Percentiles rank a stretch among this genome's conserved stretches.
phyloP scores from a whole-genome alignment of 768 basidiomycete species.

The Amanita muscaria region DNA sequence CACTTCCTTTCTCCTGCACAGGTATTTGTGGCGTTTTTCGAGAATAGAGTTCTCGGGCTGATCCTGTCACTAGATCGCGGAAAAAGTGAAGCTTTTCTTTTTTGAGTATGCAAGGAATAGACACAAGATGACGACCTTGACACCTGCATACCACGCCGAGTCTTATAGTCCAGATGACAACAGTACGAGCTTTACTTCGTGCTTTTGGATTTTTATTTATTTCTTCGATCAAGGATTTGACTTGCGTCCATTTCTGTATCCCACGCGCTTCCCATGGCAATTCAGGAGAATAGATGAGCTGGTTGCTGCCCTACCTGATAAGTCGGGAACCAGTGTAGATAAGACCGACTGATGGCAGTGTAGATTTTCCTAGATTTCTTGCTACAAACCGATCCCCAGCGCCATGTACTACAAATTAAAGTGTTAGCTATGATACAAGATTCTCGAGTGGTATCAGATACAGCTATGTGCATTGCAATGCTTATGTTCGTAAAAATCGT shows the following conservation, averaged over 20 bases:
- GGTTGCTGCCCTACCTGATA: conserved; percentile 68
- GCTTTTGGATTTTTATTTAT: conserved; percentile 10
- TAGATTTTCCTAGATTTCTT: no score
- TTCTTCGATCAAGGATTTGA: conserved; percentile 64
- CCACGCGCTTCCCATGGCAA: conserved; percentile 92
- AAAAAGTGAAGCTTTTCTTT: conserved; percentile 96
- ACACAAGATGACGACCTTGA: conserved; percentile 98
- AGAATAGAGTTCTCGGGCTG: no score
- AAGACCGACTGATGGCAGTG: conserved; percentile 24
- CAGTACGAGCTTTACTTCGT: conserved; percentile 39
- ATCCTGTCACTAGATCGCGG: conserved; percentile 65
- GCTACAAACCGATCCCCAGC: no score
- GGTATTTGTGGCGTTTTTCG: no score
- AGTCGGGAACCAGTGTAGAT: conserved; percentile 19
- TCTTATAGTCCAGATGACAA: conserved; percentile 97
- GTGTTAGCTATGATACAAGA: conserved; percentile 4
- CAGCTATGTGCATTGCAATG: conserved; percentile 5
- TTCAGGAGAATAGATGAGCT: conserved; percentile 92
- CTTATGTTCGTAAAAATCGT: conserved; percentile 55
- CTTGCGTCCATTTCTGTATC: conserved; percentile 92
- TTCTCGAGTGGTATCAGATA: no score
- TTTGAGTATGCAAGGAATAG: conserved; percentile 94
- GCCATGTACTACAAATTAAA: no score
- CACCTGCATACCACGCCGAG: conserved; percentile 92
- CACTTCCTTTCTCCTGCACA: conserved; percentile 71